Conservation (phyloP, 164 flowering plant genomes). For the Magnolia changhungtana region DNA sequence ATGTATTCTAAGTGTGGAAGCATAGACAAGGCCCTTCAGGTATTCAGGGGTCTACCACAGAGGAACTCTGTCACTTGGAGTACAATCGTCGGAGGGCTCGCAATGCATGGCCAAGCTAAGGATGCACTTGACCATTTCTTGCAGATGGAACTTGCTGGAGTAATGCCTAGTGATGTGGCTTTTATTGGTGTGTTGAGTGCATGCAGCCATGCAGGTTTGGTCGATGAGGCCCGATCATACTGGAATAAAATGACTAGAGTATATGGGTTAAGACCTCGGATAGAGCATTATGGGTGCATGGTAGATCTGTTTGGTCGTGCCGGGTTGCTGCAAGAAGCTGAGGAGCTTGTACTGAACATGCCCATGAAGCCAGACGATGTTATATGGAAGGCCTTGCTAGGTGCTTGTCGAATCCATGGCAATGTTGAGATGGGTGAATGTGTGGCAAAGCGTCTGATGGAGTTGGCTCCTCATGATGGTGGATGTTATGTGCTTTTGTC, state of each 20-base stretch:
- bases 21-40: slow-evolving; percentile 50
- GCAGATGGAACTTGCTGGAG: slow-evolving; percentile 38
- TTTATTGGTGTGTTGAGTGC: slow-evolving; percentile 47
- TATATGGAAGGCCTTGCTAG: slow-evolving; percentile 55
- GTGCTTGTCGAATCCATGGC: slow-evolving; percentile 54
- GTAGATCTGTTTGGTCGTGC: slow-evolving; percentile 69
- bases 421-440: slow-evolving; percentile 49
- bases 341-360: slow-evolving; percentile 49
- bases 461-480: slow-evolving; percentile 46
- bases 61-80: slow-evolving; percentile 51
- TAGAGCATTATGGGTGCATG: slow-evolving; percentile 70
- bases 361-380: slow-evolving; percentile 50
- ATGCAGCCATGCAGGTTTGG: slow-evolving; percentile 66
- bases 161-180: slow-evolving; percentile 42
- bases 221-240: slow-evolving; percentile 35
- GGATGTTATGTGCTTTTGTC: slow-evolving; percentile 62
- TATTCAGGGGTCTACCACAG: slow-evolving; percentile 35
- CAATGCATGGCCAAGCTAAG: slow-evolving; percentile 48
- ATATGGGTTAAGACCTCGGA: slow-evolving; percentile 39
- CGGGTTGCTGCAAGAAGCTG: slow-evolving; percentile 51
- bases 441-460: slow-evolving; percentile 35
- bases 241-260: slow-evolving; percentile 44
- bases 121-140: slow-evolving; percentile 40
- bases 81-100: slow-evolving; percentile 51
- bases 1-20: slow-evolving; percentile 66